These are phyloP conservation scores for Trypanosomatidae sp. DNA, from an alignment of 208 protist genomes.

Conservation along the genomic window DNA sequence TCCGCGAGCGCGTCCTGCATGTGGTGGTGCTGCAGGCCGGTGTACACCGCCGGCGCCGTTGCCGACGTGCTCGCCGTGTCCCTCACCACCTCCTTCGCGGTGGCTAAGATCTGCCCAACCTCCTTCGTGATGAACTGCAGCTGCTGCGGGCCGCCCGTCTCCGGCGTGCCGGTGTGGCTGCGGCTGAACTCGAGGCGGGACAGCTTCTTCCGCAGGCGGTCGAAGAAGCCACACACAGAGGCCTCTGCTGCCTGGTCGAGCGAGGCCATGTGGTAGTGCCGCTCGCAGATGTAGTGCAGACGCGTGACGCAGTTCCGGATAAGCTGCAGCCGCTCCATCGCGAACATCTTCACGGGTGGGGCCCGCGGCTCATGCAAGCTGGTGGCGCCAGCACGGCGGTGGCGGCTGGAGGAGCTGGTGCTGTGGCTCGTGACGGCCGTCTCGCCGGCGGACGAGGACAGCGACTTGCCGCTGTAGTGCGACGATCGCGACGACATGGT, in stretches of 20 bases:
- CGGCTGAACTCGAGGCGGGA: conserved; percentile 64
- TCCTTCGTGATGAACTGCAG: conserved; percentile 53
- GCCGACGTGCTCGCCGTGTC: conserved; percentile 26
- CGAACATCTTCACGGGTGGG: conserved; percentile 67
- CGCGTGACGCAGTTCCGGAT: conserved; percentile 76
- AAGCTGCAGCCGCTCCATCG: conserved; percentile 68
- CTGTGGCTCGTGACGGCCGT: conserved; percentile 51
- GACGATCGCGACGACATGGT: conserved; percentile 67
- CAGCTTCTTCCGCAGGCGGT: conserved; percentile 50
- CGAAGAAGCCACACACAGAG: conserved; percentile 48
- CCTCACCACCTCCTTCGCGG: conserved; percentile 22
- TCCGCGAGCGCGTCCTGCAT: conserved; percentile 62
- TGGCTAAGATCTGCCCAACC: conserved; percentile 25
- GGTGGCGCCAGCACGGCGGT: conserved; percentile 35
- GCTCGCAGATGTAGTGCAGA: conserved; percentile 76
- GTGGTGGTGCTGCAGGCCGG: conserved; percentile 63
- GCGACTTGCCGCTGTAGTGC: conserved; percentile 50
- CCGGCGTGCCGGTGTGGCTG: conserved; percentile 32
- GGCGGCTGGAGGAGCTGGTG: conserved; percentile 41
- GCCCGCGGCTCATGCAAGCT: conserved; percentile 33
- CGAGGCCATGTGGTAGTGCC: conserved; percentile 51
- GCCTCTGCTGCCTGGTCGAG: conserved; percentile 70
- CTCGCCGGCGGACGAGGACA: conserved; percentile 54
- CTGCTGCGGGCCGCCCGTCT: conserved; percentile 54
- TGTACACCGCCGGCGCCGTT: conserved; percentile 53